Percentiles rank a stretch among this genome's conserved stretches.
Evolutionary conservation across 192 early-diverging fungal species (phyloP).

Genomic region (Funneliformis geosporum): DNA sequence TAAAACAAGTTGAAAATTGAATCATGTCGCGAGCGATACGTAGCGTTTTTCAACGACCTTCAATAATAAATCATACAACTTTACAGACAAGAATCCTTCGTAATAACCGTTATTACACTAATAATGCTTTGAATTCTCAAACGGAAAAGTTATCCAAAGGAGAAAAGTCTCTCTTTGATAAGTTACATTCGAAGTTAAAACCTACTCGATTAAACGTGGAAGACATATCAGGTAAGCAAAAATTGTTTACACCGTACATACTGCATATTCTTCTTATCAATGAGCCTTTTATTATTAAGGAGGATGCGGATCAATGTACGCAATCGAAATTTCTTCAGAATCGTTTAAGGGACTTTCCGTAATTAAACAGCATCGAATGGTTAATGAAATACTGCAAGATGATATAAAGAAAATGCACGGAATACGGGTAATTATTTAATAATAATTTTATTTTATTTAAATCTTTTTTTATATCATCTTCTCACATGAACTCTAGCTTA

Average conservation of each 20-base stretch:
- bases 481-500: background rate
- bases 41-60: background rate
- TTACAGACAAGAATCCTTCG: background rate
- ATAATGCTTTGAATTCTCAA: background rate
- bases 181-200: conserved; percentile 66
- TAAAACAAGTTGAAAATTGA: no score
- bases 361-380: conserved; percentile 90
- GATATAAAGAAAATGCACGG: conserved; percentile 96
- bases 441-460: background rate
- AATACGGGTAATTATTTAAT: conserved; percentile 51
- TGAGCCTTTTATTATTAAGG: conserved; percentile 44
- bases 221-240: conserved; percentile 76
- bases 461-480: background rate
- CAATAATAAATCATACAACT: background rate
- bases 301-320: conserved; percentile 98
- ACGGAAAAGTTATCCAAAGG: conserved; percentile 48
- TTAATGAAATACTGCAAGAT: conserved; percentile 83
- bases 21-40: no score
- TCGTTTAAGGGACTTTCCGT: conserved; percentile 74
- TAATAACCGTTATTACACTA: background rate
- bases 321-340: conserved; percentile 81
- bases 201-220: conserved; percentile 72
- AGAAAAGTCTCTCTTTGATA: conserved; percentile 75
- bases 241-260: background rate
- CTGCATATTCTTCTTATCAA: background rate